Base-by-base conservation (phyloP, 1,284 basidiomycete genomes). In the Heterobasidion parviporum region DNA sequence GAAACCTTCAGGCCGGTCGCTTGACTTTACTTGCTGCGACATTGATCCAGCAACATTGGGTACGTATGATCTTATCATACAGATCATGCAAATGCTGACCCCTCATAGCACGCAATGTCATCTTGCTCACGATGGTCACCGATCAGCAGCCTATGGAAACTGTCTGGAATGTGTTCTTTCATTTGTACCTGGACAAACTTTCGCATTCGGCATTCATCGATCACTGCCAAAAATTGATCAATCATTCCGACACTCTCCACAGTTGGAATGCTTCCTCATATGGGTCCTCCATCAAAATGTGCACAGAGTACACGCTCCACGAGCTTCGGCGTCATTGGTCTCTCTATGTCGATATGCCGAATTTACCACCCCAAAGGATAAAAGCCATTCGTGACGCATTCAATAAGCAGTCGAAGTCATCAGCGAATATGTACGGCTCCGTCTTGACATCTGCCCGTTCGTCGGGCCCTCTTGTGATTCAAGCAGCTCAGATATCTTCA, bases 1-100 rank as follows among this genome's bases (percentile, higher is more conserved):
- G 54, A 16, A 18, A 33, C 41, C 12, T 14, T 49, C 56, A 76
- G 73, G 59, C 33, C 73, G 78, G n/a, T 65, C 59, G 10, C 60
- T 83, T 9, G 82, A 85, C 59, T 72, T 85, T 54, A 85, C 83
- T 1, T 85, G 82, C 56, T 80, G 78, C 55, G 83, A 85, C 64
- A 60, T 72, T 10, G 82, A 86, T 46, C 75, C 81, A 2, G 83
- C 75, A 0, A 68, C 84, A 1, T 65, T 85, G 15, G 82, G 83
- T 82, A 58, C 20, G 55, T 50, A 48, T 48, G 46, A 16, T 4
- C 6, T 20, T 16, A 7, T 41, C 10, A 16, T 5, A 12, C 15
- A 50, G 6, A 8, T 34, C 4, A 26, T 54, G 43, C 16, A n/a
- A 51, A 16, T 43, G 26, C 20, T 41, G 14, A 14, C 41, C 16